These are phyloP conservation scores for Amniculicola lignicola DNA, from an alignment of 495 filamentous ascomycete genomes.

Conservation along the genomic window DNA sequence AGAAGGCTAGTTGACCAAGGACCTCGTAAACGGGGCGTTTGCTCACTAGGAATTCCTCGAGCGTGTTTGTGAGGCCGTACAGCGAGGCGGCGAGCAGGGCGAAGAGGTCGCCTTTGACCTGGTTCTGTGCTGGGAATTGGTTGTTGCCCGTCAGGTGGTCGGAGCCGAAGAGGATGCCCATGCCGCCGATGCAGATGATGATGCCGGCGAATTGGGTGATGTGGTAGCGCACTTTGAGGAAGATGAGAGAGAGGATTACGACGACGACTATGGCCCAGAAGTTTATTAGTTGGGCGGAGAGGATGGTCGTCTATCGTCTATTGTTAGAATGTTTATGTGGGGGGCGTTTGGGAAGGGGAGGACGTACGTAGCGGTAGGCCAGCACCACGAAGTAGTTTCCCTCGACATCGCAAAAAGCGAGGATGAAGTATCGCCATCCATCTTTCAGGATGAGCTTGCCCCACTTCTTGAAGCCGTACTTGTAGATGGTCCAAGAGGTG, in stretches of 20 bases:
- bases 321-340: not conserved
- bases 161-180: slow-evolving; percentile 81
- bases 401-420: slow-evolving; percentile 89
- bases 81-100: slow-evolving; percentile 82
- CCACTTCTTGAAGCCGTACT: slow-evolving; percentile 73
- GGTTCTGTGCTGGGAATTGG: slow-evolving; percentile 59
- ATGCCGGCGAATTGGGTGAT: slow-evolving; percentile 79
- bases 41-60: slow-evolving; percentile 89
- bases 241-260: slow-evolving; percentile 74
- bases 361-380: slow-evolving; percentile 70
- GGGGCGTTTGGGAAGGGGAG: not conserved
- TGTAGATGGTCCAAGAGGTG: slow-evolving; percentile 75
- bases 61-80: slow-evolving; percentile 87
- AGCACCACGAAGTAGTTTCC: slow-evolving; percentile 98
- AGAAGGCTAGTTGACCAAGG: slow-evolving; percentile 83
- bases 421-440: slow-evolving; percentile 92
- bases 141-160: slow-evolving; percentile 78
- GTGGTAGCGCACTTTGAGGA: slow-evolving; percentile 87
- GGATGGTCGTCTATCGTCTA: slow-evolving; percentile 60
- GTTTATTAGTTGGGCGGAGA: slow-evolving; percentile 92
- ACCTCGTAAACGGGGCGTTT: slow-evolving; percentile 90
- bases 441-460: slow-evolving; percentile 58
- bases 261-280: slow-evolving; percentile 98
- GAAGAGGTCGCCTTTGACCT: slow-evolving; percentile 90
- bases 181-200: slow-evolving; percentile 84